phyloP scores from a whole-genome alignment of 805 yeast genomes.

The Pichia membranifaciens region DNA sequence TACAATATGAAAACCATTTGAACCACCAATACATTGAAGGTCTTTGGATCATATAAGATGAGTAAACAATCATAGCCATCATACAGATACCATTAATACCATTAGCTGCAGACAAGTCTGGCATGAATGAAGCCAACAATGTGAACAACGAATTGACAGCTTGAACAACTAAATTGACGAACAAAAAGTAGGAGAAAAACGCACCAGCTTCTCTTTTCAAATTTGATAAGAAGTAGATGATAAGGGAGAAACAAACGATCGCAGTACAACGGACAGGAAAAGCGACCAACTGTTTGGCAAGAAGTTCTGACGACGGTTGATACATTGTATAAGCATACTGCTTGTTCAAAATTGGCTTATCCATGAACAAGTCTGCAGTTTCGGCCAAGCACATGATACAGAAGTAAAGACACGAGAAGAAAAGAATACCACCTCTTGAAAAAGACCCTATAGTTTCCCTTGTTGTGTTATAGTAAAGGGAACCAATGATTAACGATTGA shows the following conservation, averaged over 20 bases:
- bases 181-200: constrained; percentile 44
- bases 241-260: constrained; percentile 40
- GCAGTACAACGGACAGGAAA: constrained; percentile 52
- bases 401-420: constrained; percentile 54
- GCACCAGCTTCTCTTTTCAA: constrained; percentile 49
- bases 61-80: constrained; percentile 47
- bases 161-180: constrained; percentile 34
- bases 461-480: constrained; percentile 49
- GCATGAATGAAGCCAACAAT: constrained; percentile 45
- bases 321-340: constrained; percentile 62
- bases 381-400: constrained; percentile 59
- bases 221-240: constrained; percentile 46
- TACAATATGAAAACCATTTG: constrained; percentile 47
- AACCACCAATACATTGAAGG: constrained; percentile 59
- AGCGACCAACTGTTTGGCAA: constrained; percentile 51
- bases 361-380: constrained; percentile 51
- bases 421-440: constrained; percentile 58
- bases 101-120: constrained; percentile 51
- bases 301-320: constrained; percentile 61
- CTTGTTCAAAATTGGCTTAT: constrained; percentile 58
- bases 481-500: constrained; percentile 56
- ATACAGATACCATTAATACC: constrained; percentile 52
- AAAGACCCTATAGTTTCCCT: constrained; percentile 49
- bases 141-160: constrained; percentile 49
- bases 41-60: constrained; percentile 59